Base-by-base conservation (phyloP, 2,329 filamentous ascomycete species). In the Coniosporium tulheliwenetii region DNA sequence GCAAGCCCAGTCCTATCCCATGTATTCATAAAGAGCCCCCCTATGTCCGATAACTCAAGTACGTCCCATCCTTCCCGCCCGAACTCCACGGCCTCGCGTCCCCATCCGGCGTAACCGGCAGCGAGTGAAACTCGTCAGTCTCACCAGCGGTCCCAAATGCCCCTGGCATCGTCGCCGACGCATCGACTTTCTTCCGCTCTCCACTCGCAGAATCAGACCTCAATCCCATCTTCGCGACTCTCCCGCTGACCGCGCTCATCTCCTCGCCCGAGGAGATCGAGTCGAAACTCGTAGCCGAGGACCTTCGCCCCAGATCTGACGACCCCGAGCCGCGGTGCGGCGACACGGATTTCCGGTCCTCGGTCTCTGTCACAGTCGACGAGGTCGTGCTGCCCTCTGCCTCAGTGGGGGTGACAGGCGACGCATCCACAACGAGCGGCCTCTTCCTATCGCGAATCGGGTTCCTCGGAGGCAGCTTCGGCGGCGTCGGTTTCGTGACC, bases 401-500 rank as follows among this genome's bases (percentile, higher is more conserved):
- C n/a, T 19, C 26, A 13, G 29, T 10, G 7, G 12, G 10, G 7
- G 8, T 32, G 26, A 34, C 38, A 30, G 15, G 44, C 8, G 53
- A 52, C 3, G 46, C 51, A 39, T 53, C 48, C 41, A 62, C 51
- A 37, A 59, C 58, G 16, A 61, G 48, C 14, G 53, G 52, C 16
- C 52, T 52, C 34, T 46, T 46, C 34, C 59, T 48, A 41, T 54
- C 42, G 34, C 66, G 62, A 44, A 78, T 77, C 1, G 85, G 81
- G 53, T 82, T 93, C 38, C 86, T 71, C 2, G 75, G 70, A 1
- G 87, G 87, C 10, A 94, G 70, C 8, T 82, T 77, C 1, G 87
- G 86, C 1, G 85, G 75, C 1, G 79, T 61, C 31, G 85, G 74
- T 62, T 89, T 93, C 10, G 83, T 77, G 43, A 95, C 93, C 37